Evolutionary conservation across 2,329 filamentous ascomycete species (phyloP).

Genomic region (Pestalotiopsis sp.): DNA sequence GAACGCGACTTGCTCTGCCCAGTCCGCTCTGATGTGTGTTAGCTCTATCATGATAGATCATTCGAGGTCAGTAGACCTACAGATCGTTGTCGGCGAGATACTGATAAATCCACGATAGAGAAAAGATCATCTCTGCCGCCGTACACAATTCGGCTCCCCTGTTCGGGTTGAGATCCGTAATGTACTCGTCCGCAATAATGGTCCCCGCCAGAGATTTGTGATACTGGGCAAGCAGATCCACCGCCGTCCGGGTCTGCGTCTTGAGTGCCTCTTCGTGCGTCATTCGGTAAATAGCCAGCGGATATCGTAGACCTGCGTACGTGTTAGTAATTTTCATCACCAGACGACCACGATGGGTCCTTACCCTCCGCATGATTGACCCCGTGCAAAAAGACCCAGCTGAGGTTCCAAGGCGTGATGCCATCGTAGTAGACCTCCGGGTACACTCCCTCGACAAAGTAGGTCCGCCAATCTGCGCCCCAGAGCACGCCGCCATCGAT

Average conservation of each 20-base stretch:
- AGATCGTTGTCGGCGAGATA: slow-evolving; percentile 25
- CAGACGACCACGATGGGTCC: not conserved
- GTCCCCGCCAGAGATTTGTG: slow-evolving; percentile 43
- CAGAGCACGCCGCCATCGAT: slow-evolving; percentile 24
- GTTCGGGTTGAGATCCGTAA: slow-evolving; percentile 38
- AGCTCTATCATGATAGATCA: no score
- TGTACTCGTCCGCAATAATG: slow-evolving; percentile 42
- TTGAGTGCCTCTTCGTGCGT: slow-evolving; percentile 37
- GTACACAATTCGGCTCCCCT: slow-evolving; percentile 35
- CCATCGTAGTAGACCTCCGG: slow-evolving; percentile 27
- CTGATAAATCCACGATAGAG: slow-evolving; percentile 28
- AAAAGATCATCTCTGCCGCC: slow-evolving; percentile 31
- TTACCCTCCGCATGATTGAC: slow-evolving; percentile 46
- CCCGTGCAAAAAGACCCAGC: slow-evolving; percentile 39
- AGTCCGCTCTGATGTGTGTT: slow-evolving; percentile 40
- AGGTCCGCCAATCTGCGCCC: slow-evolving; percentile 34
- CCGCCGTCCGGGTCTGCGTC: slow-evolving; percentile 36
- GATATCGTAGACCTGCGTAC: slow-evolving; percentile 37
- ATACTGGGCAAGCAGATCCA: slow-evolving; percentile 37
- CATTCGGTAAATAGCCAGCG: slow-evolving; percentile 41
- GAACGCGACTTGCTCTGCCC: slow-evolving; percentile 50
- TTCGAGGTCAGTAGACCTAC: not conserved
- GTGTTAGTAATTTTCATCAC: not conserved
- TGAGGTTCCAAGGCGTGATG: slow-evolving; percentile 26
- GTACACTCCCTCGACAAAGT: slow-evolving; percentile 32